Percentiles rank a stretch among this genome's conserved stretches.
These are phyloP conservation scores for Trichophyton equinum DNA, from an alignment of 2,329 filamentous ascomycete species.

Conservation along the genomic window DNA sequence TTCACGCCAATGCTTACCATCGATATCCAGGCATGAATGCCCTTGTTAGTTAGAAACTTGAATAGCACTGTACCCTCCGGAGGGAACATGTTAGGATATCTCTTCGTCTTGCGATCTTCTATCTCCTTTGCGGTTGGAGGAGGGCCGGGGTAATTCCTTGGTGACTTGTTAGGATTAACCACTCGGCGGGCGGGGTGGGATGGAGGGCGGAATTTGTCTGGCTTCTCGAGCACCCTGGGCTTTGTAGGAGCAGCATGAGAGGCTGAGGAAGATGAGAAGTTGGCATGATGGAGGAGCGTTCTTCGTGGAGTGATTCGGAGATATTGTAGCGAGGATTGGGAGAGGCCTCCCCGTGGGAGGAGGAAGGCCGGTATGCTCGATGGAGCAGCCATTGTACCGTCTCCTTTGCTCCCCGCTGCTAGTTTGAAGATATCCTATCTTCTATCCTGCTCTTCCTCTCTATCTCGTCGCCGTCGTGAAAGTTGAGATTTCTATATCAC, in stretches of 20 bases:
- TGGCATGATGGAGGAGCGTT: slow-evolving; percentile 16
- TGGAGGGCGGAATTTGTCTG: slow-evolving; percentile 78
- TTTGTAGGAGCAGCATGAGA: slow-evolving; percentile 1
- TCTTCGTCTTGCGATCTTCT: slow-evolving; percentile 51
- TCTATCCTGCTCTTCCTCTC: background rate
- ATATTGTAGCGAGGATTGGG: slow-evolving; percentile 18
- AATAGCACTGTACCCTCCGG: slow-evolving; percentile 68
- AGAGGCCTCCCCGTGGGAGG: slow-evolving; percentile 44
- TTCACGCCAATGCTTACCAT: slow-evolving; percentile 46
- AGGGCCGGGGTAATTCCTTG: slow-evolving; percentile 61
- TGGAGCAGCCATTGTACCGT: slow-evolving; percentile 11
- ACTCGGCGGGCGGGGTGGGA: slow-evolving; percentile 66
- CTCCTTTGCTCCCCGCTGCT: background rate
- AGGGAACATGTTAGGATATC: slow-evolving; percentile 84
- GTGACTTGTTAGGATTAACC: slow-evolving; percentile 36
- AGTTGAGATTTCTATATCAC: background rate
- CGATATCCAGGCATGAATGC: slow-evolving; percentile 70
- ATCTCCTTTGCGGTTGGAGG: slow-evolving; percentile 53
- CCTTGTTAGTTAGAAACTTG: slow-evolving; percentile 67
- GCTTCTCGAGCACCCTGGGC: slow-evolving; percentile 61
- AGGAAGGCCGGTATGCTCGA: slow-evolving; percentile 51
- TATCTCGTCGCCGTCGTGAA: background rate
- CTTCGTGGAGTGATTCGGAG: slow-evolving; percentile 11
- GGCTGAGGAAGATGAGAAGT: slow-evolving; percentile 15
- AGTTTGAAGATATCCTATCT: background rate